These are phyloP conservation scores for Pseudozyma thailandica DNA, from an alignment of 1,284 basidiomycete genomes.

Conservation along the genomic window DNA sequence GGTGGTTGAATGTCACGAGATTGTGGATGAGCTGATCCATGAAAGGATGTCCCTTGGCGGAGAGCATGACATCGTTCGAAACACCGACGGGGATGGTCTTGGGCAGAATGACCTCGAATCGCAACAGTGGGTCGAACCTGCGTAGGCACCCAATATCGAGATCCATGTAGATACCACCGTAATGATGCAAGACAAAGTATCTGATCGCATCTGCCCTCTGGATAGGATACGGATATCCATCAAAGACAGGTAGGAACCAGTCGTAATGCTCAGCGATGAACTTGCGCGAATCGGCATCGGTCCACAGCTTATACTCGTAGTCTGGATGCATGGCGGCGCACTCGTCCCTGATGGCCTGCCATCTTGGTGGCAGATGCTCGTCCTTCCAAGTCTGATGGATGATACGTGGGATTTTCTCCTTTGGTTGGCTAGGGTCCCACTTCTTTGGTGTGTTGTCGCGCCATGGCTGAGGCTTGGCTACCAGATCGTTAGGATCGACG, in stretches of 20 bases:
- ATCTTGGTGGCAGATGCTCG: conserved; percentile 82
- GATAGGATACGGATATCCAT: conserved; percentile 90
- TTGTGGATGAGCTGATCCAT: conserved; percentile 90
- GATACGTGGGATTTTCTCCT: conserved; percentile 79
- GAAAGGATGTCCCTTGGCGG: conserved; percentile 86
- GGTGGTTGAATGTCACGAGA: conserved; percentile 90
- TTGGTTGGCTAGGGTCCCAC: conserved; percentile 44
- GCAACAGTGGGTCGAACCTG: conserved; percentile 86
- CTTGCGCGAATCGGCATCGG: conserved; percentile 86
- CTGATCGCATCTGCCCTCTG: conserved; percentile 97
- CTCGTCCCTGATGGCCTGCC: conserved; percentile 73
- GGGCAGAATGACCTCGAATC: conserved; percentile 89
- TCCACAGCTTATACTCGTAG: conserved; percentile 98
- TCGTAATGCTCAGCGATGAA: conserved; percentile 89
- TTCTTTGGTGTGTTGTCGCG: conserved; percentile 42
- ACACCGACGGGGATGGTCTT: conserved; percentile 88
- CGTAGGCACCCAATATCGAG: conserved; percentile 94
- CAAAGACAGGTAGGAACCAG: conserved; percentile 92
- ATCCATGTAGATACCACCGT: conserved; percentile 95
- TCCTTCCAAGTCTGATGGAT: conserved; percentile 99
- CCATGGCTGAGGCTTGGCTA: conserved; percentile 36
- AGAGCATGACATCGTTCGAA: conserved; percentile 96
- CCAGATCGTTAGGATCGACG: conserved; percentile 14
- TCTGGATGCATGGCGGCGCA: conserved; percentile 74
- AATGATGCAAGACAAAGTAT: conserved; percentile 93